phyloP scores from a whole-genome alignment of 257 asterid genomes.

The Scutellaria minor region DNA sequence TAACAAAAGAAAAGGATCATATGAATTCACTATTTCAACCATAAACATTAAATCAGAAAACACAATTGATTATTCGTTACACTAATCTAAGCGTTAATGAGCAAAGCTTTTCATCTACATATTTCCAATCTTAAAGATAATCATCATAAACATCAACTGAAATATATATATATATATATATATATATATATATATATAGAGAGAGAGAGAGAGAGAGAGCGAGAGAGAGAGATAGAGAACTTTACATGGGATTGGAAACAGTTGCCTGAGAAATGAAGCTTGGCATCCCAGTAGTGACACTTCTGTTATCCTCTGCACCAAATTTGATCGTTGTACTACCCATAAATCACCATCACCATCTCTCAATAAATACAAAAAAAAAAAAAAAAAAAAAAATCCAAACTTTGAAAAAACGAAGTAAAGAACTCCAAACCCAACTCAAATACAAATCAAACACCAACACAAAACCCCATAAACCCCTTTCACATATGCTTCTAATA shows the following conservation, averaged over 20 bases:
- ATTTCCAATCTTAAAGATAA: neutral
- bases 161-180: too few species aligned
- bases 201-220: too few species aligned
- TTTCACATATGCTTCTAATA: slow-evolving; percentile 33
- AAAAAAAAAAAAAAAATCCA: slow-evolving; percentile 24
- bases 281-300: slow-evolving; percentile 70
- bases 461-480: slow-evolving; percentile 46
- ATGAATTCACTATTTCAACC: slow-evolving; percentile 5
- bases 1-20: neutral
- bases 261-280: slow-evolving; percentile 76
- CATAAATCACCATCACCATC: slow-evolving; percentile 53
- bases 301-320: slow-evolving; percentile 58
- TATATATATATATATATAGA: too few species aligned
- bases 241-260: slow-evolving; percentile 66
- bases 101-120: too few species aligned
- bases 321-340: slow-evolving; percentile 48
- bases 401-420: slow-evolving; percentile 33
- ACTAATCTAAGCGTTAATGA: neutral
- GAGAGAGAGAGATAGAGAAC: too few species aligned
- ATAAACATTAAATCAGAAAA: slow-evolving; percentile 3
- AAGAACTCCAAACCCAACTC: slow-evolving; percentile 31
- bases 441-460: slow-evolving; percentile 48
- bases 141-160: neutral
- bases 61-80: neutral
- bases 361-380: slow-evolving; percentile 31